These are phyloP conservation scores for Schizonepeta tenuifolia DNA, from an alignment of 257 asterid genomes.

Conservation along the genomic window DNA sequence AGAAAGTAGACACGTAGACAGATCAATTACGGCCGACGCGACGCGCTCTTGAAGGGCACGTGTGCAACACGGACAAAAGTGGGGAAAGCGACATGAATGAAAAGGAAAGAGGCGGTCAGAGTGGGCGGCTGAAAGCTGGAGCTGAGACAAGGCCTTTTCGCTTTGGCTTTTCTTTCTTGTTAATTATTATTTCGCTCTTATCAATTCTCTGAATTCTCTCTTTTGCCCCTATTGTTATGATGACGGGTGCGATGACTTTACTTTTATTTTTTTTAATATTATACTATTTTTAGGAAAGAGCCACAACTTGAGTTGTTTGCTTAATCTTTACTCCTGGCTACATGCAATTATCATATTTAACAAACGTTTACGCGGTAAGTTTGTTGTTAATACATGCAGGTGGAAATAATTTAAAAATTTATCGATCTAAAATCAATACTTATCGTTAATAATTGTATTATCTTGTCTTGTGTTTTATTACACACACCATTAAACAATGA, in stretches of 20 bases:
- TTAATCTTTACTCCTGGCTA: slow-evolving; percentile 30
- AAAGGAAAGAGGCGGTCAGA: slow-evolving; percentile 41
- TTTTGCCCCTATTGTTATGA: slow-evolving; percentile 34
- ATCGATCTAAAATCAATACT: background rate
- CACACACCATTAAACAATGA: no score
- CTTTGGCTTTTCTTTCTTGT: slow-evolving; percentile 22
- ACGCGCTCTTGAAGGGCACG: slow-evolving; percentile 30
- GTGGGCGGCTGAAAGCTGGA: slow-evolving; percentile 47
- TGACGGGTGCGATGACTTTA: background rate
- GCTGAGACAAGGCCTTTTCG: slow-evolving; percentile 31
- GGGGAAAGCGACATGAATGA: slow-evolving; percentile 29
- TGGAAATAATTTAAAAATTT: background rate
- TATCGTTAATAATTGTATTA: no score
- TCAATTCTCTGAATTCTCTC: background rate
- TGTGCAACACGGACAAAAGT: slow-evolving; percentile 28
- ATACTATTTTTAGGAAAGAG: background rate
- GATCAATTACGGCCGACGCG: background rate
- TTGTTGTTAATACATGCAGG: background rate
- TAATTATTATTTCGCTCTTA: background rate
- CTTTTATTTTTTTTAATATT: background rate
- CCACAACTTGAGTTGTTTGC: slow-evolving; percentile 10
- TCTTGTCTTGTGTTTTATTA: no score
- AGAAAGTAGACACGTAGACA: background rate
- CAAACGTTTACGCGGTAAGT: background rate
- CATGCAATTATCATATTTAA: slow-evolving; percentile 5